Conservation (phyloP, 1,139 yeast species). For the Saccharomyces hybrid region DNA sequence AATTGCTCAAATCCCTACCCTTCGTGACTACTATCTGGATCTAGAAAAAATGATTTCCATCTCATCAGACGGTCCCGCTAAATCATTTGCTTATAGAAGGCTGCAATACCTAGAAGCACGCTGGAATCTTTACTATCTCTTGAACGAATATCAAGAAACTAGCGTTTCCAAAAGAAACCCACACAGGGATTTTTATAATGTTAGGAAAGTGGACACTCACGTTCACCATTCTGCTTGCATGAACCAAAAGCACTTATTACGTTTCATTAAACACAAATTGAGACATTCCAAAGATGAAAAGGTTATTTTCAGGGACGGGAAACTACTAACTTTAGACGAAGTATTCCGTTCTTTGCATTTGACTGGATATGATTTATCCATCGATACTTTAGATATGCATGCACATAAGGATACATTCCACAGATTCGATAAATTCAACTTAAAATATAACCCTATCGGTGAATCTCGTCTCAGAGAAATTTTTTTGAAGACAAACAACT, state of each 20-base stretch:
- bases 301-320: constrained; percentile 90
- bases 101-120: constrained; percentile 91
- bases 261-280: constrained; percentile 88
- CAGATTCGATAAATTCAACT: constrained; percentile 92
- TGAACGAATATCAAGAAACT: constrained; percentile 89
- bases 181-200: constrained; percentile 96
- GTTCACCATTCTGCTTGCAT: constrained; percentile 98
- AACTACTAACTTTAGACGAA: constrained; percentile 73
- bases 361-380: constrained; percentile 89
- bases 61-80: constrained; percentile 94
- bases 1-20: constrained; percentile 60
- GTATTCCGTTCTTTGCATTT: constrained; percentile 86
- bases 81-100: constrained; percentile 91
- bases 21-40: constrained; percentile 78
- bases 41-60: constrained; percentile 60
- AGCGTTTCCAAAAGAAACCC: constrained; percentile 80
- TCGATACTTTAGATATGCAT: constrained; percentile 98
- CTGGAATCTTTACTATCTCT: constrained; percentile 82
- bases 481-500: constrained; percentile 90
- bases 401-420: constrained; percentile 98
- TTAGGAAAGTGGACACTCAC: constrained; percentile 97
- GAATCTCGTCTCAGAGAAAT: constrained; percentile 95
- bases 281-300: constrained; percentile 75
- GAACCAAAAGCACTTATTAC: constrained; percentile 93
- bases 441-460: constrained; percentile 96